These are phyloP conservation scores for Lentinula guzmanii DNA, from an alignment of 768 basidiomycete species.

Conservation along the genomic window DNA sequence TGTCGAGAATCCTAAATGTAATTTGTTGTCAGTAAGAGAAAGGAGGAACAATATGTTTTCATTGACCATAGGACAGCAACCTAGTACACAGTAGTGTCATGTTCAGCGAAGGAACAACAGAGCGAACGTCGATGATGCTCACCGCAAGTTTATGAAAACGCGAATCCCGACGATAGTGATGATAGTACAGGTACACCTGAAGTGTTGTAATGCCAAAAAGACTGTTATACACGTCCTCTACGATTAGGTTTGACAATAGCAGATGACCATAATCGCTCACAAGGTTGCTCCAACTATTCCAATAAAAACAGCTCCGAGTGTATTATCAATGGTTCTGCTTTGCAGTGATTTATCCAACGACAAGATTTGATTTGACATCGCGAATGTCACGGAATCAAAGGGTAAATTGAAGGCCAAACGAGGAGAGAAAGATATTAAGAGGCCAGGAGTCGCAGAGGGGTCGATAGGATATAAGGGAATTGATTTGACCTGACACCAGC, in stretches of 20 bases:
- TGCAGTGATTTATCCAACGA: not conserved
- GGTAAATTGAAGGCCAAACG: not conserved
- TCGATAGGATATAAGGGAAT: not conserved
- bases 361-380: not conserved
- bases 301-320: conserved; percentile 22
- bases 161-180: conserved; percentile 13
- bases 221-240: conserved; percentile 1
- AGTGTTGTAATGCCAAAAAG: conserved; percentile 18
- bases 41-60: not conserved
- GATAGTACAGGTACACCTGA: conserved; percentile 16
- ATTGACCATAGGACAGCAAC: conserved; percentile 29
- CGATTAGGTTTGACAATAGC: not conserved
- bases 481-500: not conserved
- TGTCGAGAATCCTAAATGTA: conserved; percentile 26
- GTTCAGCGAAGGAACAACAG: not conserved
- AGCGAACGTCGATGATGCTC: conserved; percentile 4
- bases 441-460: not conserved
- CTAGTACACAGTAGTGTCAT: conserved; percentile 7
- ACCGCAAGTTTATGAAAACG: conserved; percentile 29
- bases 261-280: conserved; percentile 13
- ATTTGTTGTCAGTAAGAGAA: not conserved
- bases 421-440: not conserved
- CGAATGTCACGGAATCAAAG: not conserved
- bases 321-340: conserved; percentile 16
- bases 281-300: conserved; percentile 20